Evolutionary conservation across 441 rosid species (phyloP).

Genomic region (Daphne laureola): DNA sequence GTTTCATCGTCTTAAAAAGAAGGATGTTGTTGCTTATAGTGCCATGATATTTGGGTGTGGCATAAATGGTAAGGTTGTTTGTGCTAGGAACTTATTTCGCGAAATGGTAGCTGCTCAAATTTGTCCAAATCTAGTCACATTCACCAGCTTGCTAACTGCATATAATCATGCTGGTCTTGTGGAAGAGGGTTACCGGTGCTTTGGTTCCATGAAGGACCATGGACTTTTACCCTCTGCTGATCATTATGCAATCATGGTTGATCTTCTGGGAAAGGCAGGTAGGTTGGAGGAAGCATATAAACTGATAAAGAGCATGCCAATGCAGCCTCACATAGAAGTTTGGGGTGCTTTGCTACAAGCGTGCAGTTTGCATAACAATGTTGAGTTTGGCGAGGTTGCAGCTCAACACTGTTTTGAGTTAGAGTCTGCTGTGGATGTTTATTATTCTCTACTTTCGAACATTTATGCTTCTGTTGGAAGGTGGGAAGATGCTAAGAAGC

Average conservation of each 20-base stretch:
- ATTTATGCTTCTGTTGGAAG: slow-evolving; percentile 29
- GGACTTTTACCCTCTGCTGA: slow-evolving; percentile 25
- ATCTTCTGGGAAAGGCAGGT: slow-evolving; percentile 35
- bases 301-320: slow-evolving; percentile 24
- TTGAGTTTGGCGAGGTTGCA: slow-evolving; percentile 34
- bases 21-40: slow-evolving; percentile 29
- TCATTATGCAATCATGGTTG: slow-evolving; percentile 39
- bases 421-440: slow-evolving; percentile 26
- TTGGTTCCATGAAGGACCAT: slow-evolving; percentile 23
- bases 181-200: slow-evolving; percentile 25
- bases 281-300: slow-evolving; percentile 29
- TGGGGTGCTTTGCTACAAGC: slow-evolving; percentile 42
- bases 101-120: slow-evolving; percentile 23
- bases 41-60: slow-evolving; percentile 35
- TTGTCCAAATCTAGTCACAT: slow-evolving; percentile 26
- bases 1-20: slow-evolving; percentile 23
- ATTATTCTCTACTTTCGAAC: slow-evolving; percentile 25
- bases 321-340: slow-evolving; percentile 25
- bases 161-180: slow-evolving; percentile 30
- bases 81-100: slow-evolving; percentile 26
- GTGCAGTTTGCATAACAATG: slow-evolving; percentile 25
- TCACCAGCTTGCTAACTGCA: slow-evolving; percentile 24
- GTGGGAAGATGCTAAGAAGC: slow-evolving; percentile 24
- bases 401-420: slow-evolving; percentile 31
- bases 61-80: slow-evolving; percentile 24